Conservation (phyloP, 345 rosid genomes). For the Acer saccharum region DNA sequence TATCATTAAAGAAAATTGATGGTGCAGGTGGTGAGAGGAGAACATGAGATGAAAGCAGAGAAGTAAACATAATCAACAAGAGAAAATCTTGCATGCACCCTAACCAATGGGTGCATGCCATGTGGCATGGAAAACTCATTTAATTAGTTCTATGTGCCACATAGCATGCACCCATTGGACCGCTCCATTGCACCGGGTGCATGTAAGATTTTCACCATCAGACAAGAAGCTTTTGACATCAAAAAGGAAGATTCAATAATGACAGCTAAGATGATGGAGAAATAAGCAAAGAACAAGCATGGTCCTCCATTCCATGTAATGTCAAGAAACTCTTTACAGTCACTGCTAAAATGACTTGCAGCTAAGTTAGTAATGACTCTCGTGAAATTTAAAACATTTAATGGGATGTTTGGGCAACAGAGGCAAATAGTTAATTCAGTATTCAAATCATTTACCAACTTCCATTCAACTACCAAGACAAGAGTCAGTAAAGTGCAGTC, state of each 20-base stretch:
- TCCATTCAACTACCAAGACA: neutral
- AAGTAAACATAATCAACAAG: neutral
- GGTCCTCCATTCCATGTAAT: conserved; percentile 14
- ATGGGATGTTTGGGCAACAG: neutral
- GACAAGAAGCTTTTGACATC: neutral
- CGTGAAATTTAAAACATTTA: neutral
- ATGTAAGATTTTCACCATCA: too few species aligned
- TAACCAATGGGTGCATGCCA: too few species aligned
- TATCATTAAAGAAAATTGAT: neutral
- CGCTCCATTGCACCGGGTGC: too few species aligned
- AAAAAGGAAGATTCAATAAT: neutral
- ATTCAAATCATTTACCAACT: neutral
- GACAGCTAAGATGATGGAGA: conserved; percentile 18
- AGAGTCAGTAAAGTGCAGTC: neutral
- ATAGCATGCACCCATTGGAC: too few species aligned
- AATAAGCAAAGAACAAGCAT: neutral
- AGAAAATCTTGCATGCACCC: too few species aligned
- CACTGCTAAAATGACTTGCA: neutral
- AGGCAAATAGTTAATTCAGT: neutral
- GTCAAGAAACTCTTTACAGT: neutral
- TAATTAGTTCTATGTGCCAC: too few species aligned
- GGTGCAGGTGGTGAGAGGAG: too few species aligned
- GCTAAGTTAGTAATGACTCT: neutral
- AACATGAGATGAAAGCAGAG: too few species aligned
- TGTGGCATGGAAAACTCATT: too few species aligned